Evolutionary conservation across 2,329 filamentous ascomycete species (phyloP), one percentile per base, ranked within the genome.

Genomic region (Capronia americana): DNA sequence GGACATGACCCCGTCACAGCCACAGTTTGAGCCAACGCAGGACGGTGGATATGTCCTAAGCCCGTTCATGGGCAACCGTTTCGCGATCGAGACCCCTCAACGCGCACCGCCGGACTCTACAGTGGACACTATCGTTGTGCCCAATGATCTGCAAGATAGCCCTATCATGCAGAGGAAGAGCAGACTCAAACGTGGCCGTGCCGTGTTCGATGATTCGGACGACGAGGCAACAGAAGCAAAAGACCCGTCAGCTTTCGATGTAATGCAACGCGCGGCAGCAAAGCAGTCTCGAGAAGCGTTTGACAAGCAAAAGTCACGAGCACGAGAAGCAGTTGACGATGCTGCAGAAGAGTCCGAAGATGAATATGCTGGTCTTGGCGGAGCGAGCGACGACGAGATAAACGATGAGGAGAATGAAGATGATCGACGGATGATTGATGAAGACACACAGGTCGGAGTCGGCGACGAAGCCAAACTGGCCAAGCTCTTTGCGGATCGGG

Each of bases 271-370:
- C 74, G 88, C 85, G 3, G 85, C 86, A 5, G 81, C 76, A 48
- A 84, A 81, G 68, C 80, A 81, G 72, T 79, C 84, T 73, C 82
- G 84, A 59, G 79, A 81, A 5, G 82, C 85, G 17, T 96, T 93
- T 73, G 86, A 97, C 79, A 92, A 90, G 78, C 93, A 92, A 78
- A 93, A 90, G 77, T 96, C 92, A 80, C 89, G 91, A 75, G 94
- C 93, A 0, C 93, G 89, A 74, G 89, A 90, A 26, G 91, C 97
- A 85, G 85, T 99, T 44, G 87, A 98, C 71, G 95, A 97, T 71
- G 93, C 96, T 76, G 50, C 95, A 67, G 92, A 97, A 73, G 95
- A 99, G 79, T 99, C 95, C 0, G 96, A 99, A 76, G 95, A 99
- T 76, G 95, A 99, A 78, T 99, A 98, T 77, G 94, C 93, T 46